A percentile compares a stretch with the other conserved stretches of the same genome.
Evolutionary conservation across 768 basidiomycete genomes (phyloP).

Genomic region (Hydnomerulius pinastri): DNA sequence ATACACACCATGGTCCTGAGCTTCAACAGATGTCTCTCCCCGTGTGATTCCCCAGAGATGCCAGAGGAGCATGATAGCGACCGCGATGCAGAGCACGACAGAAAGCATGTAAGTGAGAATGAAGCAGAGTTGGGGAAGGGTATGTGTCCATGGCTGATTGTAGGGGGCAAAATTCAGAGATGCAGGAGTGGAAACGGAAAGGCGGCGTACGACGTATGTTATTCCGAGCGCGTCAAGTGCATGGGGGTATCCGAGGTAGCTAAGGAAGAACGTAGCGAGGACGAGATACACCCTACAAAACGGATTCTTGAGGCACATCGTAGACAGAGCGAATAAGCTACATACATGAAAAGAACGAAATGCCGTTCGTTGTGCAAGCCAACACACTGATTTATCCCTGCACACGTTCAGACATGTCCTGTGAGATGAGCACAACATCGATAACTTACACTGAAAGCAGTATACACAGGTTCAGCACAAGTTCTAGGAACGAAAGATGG

Average conservation of each 20-base stretch:
- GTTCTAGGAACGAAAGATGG: slow-evolving; percentile 2
- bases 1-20: slow-evolving; percentile 84
- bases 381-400: slow-evolving; percentile 98
- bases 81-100: slow-evolving; percentile 71
- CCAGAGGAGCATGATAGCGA: slow-evolving; percentile 70
- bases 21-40: slow-evolving; percentile 90
- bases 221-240: slow-evolving; percentile 62
- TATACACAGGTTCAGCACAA: slow-evolving; percentile 2
- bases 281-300: slow-evolving; percentile 74
- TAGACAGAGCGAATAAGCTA: background rate
- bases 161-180: slow-evolving; percentile 1
- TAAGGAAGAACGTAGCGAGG: slow-evolving; percentile 62
- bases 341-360: slow-evolving; percentile 93
- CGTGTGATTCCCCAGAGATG: slow-evolving; percentile 69
- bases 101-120: slow-evolving; percentile 77
- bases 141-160: slow-evolving; percentile 52
- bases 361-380: slow-evolving; percentile 95
- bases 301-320: background rate
- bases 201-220: slow-evolving; percentile 40
- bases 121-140: slow-evolving; percentile 68
- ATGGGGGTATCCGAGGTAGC: slow-evolving; percentile 61
- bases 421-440: background rate
- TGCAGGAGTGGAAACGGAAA: background rate
- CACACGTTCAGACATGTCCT: slow-evolving; percentile 1
- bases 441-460: slow-evolving; percentile 40